These are phyloP conservation scores for Trypanosomatidae sp. DNA, from an alignment of 208 protist genomes.

Conservation along the genomic window DNA sequence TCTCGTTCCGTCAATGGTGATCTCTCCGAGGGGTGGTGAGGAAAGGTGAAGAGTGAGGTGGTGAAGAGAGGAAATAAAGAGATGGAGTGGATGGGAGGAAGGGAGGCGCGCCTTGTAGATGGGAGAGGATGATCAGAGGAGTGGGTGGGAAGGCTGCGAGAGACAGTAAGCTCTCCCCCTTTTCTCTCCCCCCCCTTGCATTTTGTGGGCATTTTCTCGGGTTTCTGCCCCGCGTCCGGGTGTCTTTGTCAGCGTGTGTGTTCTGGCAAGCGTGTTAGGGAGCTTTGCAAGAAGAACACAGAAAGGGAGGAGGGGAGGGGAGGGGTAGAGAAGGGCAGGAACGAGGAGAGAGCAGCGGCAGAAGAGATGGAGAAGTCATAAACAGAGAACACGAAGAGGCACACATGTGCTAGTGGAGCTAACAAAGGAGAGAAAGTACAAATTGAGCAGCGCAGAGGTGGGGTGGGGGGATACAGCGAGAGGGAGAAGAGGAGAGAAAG, in stretches of 20 bases:
- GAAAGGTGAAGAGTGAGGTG: neutral
- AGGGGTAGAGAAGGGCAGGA: neutral
- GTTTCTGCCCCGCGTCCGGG: too few species aligned
- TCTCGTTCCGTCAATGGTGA: neutral
- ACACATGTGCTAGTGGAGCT: too few species aligned
- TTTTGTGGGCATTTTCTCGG: too few species aligned
- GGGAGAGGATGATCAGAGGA: neutral
- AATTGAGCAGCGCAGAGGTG: too few species aligned
- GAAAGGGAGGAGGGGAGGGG: neutral
- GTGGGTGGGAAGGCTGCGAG: neutral
- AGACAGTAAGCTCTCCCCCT: too few species aligned
- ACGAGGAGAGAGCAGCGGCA: neutral
- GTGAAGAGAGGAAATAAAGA: neutral
- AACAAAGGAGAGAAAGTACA: too few species aligned
- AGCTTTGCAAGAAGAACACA: neutral
- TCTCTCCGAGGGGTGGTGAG: neutral
- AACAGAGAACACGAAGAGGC: too few species aligned
- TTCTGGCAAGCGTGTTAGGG: neutral
- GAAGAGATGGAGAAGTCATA: neutral
- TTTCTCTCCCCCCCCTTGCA: too few species aligned
- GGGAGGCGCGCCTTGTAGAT: neutral
- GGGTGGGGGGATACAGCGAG: too few species aligned
- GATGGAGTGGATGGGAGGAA: neutral
- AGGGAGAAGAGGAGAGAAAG: neutral
- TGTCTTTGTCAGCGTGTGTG: neutral